Conservation (phyloP, 1,139 yeast species). For the Candida mesenterica region DNA sequence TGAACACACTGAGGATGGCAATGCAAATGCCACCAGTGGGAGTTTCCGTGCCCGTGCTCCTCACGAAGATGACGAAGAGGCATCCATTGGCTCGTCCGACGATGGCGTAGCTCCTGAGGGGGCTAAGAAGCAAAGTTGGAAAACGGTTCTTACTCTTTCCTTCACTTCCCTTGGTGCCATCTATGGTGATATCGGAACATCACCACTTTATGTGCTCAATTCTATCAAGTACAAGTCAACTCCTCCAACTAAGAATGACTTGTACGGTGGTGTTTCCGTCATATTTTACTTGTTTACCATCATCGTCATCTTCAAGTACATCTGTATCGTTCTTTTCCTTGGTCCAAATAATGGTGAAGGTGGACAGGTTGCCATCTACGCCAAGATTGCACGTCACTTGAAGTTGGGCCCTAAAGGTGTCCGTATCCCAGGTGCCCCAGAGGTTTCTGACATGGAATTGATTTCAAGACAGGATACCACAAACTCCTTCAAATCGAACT, state of each 20-base stretch:
- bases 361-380: constrained; percentile 60
- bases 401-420: constrained; percentile 50
- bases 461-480: constrained; percentile 43
- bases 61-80: constrained; percentile 15
- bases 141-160: constrained; percentile 22
- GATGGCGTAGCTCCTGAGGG: constrained; percentile 2
- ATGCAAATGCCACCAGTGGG: constrained; percentile 2
- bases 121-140: constrained; percentile 20
- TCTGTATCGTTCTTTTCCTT: constrained; percentile 42
- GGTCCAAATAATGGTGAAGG: constrained; percentile 63
- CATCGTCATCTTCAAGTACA: constrained; percentile 52
- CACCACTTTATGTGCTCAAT: constrained; percentile 54
- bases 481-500: constrained; percentile 18
- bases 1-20: constrained; percentile 4
- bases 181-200: constrained; percentile 62
- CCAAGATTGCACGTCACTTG: constrained; percentile 50
- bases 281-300: constrained; percentile 56
- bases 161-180: constrained; percentile 54
- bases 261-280: constrained; percentile 52
- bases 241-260: constrained; percentile 36
- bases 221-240: constrained; percentile 37
- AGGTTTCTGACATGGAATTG: constrained; percentile 34
- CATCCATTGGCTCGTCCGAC: constrained; percentile 10
- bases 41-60: constrained; percentile 2
- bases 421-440: constrained; percentile 38